phyloP scores from a whole-genome alignment of 768 basidiomycete genomes.

The Panaeolus cyanescens region DNA sequence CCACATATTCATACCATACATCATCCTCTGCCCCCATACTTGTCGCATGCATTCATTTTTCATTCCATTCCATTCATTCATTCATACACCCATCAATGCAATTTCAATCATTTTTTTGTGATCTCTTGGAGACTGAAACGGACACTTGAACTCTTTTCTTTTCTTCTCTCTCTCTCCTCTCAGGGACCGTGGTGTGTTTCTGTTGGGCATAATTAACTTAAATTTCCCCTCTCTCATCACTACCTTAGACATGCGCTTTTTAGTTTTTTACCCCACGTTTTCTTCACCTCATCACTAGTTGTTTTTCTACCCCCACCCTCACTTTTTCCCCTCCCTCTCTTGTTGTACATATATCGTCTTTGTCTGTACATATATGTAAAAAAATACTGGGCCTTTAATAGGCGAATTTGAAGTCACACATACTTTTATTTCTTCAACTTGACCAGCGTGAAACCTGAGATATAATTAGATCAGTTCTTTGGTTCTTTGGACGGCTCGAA shows the following conservation, averaged over 20 bases:
- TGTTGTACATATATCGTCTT: constrained; percentile 2
- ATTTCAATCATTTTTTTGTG: constrained; percentile 1
- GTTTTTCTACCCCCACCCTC: background rate
- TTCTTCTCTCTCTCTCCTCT: background rate
- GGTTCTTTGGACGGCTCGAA: background rate
- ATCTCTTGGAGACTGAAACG: constrained; percentile 2
- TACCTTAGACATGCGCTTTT: background rate
- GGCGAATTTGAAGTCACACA: background rate
- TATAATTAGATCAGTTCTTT: background rate
- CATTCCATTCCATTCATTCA: constrained; percentile 1
- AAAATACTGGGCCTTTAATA: background rate
- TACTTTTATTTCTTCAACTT: background rate
- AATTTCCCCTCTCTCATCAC: background rate
- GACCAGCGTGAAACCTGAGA: background rate
- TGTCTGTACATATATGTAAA: background rate
- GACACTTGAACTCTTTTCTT: background rate
- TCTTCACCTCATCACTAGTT: constrained; percentile 1
- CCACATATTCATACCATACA: constrained; percentile 4
- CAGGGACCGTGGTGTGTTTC: background rate
- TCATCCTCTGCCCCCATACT: background rate
- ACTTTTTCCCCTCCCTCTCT: background rate
- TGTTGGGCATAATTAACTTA: background rate
- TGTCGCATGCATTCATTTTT: constrained; percentile 1
- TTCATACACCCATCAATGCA: background rate
- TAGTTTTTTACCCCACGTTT: background rate